Conservation (phyloP, 2,329 filamentous ascomycete genomes). For the Cladosporium sp. region DNA sequence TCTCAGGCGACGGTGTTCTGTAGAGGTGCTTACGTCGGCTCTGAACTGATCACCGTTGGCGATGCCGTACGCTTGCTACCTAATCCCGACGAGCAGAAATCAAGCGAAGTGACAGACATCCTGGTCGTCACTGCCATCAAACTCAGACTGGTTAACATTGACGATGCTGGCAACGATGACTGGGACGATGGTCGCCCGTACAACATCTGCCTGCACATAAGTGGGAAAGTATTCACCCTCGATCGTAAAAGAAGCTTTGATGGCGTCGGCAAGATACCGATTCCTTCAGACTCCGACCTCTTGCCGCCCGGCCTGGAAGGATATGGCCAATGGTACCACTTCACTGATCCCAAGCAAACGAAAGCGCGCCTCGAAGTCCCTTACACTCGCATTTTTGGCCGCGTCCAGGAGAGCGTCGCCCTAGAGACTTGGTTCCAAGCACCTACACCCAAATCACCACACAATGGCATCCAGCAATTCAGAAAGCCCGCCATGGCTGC, state of each 20-base stretch:
- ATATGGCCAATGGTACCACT: slow-evolving; percentile 56
- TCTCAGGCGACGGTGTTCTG: slow-evolving; percentile 56
- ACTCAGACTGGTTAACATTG: slow-evolving; percentile 52
- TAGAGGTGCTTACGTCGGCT: slow-evolving; percentile 58
- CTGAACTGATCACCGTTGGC: slow-evolving; percentile 57
- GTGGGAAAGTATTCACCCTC: slow-evolving; percentile 53
- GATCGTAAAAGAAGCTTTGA: slow-evolving; percentile 37
- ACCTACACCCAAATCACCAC: slow-evolving; percentile 24
- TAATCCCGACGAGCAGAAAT: slow-evolving; percentile 22
- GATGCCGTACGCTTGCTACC: slow-evolving; percentile 56
- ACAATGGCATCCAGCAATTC: not conserved
- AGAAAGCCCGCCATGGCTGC: not conserved
- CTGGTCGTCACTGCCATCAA: slow-evolving; percentile 57
- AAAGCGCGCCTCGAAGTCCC: slow-evolving; percentile 48
- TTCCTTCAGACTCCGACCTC: slow-evolving; percentile 37
- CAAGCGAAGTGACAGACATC: slow-evolving; percentile 50
- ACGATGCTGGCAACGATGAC: slow-evolving; percentile 49
- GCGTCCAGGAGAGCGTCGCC: slow-evolving; percentile 55
- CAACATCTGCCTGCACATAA: slow-evolving; percentile 50
- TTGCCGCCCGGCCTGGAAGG: slow-evolving; percentile 45
- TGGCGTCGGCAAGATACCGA: slow-evolving; percentile 35
- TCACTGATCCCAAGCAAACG: slow-evolving; percentile 45
- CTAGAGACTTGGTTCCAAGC: slow-evolving; percentile 48
- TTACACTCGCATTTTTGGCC: slow-evolving; percentile 55
- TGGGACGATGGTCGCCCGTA: slow-evolving; percentile 50